Evolutionary conservation across 1,284 basidiomycete species (phyloP).

Genomic region (Omphalotus olearius): DNA sequence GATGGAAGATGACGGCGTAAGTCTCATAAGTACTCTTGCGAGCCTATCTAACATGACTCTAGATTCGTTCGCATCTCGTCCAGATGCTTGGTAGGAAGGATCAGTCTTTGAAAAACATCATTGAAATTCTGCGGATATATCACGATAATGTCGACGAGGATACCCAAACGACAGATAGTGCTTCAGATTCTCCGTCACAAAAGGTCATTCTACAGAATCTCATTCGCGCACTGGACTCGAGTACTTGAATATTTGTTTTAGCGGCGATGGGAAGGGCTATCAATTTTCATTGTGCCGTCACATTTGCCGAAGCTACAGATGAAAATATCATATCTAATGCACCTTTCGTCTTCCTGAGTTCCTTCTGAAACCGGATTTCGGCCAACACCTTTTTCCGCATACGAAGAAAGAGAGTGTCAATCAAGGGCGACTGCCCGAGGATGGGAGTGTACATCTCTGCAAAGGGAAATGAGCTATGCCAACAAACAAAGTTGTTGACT

Average conservation of each 20-base stretch:
- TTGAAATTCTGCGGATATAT: conserved; percentile 62
- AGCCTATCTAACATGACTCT: conserved; percentile 15
- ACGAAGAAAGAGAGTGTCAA: conserved; percentile 84
- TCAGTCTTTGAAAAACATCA: conserved; percentile 61
- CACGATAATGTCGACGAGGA: conserved; percentile 69
- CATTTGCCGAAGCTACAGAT: conserved; percentile 42
- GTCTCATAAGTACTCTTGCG: conserved; percentile 22
- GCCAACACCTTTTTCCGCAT: conserved; percentile 80
- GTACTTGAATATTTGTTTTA: background rate
- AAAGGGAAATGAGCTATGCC: conserved; percentile 12
- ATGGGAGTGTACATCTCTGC: conserved; percentile 90
- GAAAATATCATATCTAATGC: conserved; percentile 92
- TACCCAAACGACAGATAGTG: conserved; percentile 24
- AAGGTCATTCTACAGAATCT: conserved; percentile 68
- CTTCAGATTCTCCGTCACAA: conserved; percentile 42
- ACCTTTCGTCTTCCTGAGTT: conserved; percentile 81
- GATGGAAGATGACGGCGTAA: conserved; percentile 98
- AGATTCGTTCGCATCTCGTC: conserved; percentile 72
- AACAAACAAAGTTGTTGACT: conserved; percentile 23
- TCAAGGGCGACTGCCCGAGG: conserved; percentile 89
- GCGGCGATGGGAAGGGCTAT: background rate
- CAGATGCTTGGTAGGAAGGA: conserved; percentile 75
- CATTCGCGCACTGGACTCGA: conserved; percentile 56
- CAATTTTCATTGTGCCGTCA: conserved; percentile 12
- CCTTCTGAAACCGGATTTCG: conserved; percentile 89